These are phyloP conservation scores for Sideroxylon spinosum DNA, from an alignment of 179 eudicot genomes.

Conservation along the genomic window DNA sequence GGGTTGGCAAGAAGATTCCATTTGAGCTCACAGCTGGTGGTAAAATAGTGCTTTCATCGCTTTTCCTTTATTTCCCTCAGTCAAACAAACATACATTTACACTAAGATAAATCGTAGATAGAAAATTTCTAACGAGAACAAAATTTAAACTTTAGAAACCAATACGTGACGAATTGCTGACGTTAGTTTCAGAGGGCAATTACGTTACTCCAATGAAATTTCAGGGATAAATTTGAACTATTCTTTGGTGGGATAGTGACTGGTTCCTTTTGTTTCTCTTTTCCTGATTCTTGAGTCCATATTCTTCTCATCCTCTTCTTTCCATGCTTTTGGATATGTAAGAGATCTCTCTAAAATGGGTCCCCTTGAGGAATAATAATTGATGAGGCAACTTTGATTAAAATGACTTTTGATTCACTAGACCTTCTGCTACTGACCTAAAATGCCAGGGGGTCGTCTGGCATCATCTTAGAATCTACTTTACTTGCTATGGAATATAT, in stretches of 20 bases:
- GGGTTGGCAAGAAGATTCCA: neutral
- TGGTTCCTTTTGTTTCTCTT: conserved; percentile 32
- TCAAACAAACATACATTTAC: neutral
- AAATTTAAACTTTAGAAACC: neutral
- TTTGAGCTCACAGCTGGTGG: neutral
- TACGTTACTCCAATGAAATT: conserved; percentile 6
- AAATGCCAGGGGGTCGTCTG: conserved; percentile 37
- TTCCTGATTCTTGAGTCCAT: conserved; percentile 64
- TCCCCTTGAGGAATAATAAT: conserved; percentile 59
- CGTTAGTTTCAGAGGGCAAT: conserved; percentile 31
- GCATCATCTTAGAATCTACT: conserved; percentile 89
- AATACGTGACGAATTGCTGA: conserved; percentile 33
- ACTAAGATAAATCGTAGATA: neutral
- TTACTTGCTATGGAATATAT: conserved; percentile 53
- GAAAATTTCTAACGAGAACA: neutral
- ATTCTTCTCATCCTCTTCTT: conserved; percentile 34
- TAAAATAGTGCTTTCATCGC: neutral
- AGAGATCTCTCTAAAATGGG: conserved; percentile 30
- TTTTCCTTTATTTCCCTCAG: neutral
- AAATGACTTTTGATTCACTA: conserved; percentile 47
- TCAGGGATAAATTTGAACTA: conserved; percentile 20
- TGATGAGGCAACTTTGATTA: conserved; percentile 38
- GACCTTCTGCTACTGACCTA: conserved; percentile 41
- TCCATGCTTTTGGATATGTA: conserved; percentile 42
- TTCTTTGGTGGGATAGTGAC: conserved; percentile 40